Evolutionary conservation across 179 eudicot species (phyloP).

Genomic region (Gypsophila paniculata): DNA sequence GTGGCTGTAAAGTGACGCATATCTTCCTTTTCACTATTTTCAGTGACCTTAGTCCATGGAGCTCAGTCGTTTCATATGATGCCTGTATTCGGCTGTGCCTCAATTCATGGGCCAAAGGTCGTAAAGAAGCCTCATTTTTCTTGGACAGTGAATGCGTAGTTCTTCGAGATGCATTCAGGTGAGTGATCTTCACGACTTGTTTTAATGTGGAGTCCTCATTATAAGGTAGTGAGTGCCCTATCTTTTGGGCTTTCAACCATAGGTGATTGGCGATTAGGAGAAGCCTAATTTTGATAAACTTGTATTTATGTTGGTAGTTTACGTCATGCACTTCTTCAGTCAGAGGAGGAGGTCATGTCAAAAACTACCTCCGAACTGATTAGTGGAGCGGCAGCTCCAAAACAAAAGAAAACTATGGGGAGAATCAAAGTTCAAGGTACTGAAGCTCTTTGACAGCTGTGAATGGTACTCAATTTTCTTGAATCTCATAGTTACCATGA

Average conservation of each 20-base stretch:
- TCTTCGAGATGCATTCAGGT: slow-evolving; percentile 73
- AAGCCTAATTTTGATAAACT: neutral
- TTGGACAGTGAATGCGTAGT: slow-evolving; percentile 72
- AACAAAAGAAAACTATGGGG: slow-evolving; percentile 72
- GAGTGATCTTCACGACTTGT: slow-evolving; percentile 25
- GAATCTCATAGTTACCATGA: neutral
- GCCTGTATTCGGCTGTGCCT: slow-evolving; percentile 91
- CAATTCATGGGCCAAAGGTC: slow-evolving; percentile 66
- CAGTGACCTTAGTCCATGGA: slow-evolving; percentile 85
- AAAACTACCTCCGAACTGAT: slow-evolving; percentile 50
- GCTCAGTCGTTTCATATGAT: slow-evolving; percentile 69
- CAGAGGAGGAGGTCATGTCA: slow-evolving; percentile 74
- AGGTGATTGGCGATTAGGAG: too few relatives aligned
- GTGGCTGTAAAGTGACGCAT: slow-evolving; percentile 12
- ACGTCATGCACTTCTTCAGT: slow-evolving; percentile 69
- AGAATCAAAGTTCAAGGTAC: slow-evolving; percentile 90
- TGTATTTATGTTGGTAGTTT: slow-evolving; percentile 36
- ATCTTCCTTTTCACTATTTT: slow-evolving; percentile 15
- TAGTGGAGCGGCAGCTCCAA: slow-evolving; percentile 54
- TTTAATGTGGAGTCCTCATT: slow-evolving; percentile 9
- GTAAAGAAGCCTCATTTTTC: slow-evolving; percentile 70
- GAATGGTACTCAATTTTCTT: neutral
- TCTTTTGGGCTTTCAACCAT: neutral
- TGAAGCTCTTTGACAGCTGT: neutral
- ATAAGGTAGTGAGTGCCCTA: neutral